Evolutionary conservation across 768 basidiomycete genomes (phyloP), one percentile per base, ranked within the genome.

Genomic region (Amanita subjunquillea): DNA sequence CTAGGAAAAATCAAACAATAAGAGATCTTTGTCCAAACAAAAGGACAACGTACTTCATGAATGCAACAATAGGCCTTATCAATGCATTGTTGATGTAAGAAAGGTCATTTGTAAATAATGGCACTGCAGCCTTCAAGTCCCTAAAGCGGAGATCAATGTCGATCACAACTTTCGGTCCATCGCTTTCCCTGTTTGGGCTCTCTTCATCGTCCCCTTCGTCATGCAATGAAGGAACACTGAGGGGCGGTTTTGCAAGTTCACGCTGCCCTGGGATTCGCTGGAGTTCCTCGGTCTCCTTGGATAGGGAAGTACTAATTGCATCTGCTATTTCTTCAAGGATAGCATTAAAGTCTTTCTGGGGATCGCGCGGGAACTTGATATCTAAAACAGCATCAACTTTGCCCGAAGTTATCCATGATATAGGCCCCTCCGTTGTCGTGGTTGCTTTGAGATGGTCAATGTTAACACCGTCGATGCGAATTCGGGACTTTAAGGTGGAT

Each of bases 381-480:
- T 99, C 96, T 22, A 97, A 78, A 4, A 99, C 96, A 8, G 92
- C 90, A 62, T 99, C 96, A 25, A 96, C 77, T 67, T 95, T 96
- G 40, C 96, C 96, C 0, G 94, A 90, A 0, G 88, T 94, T 54
- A 99, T 92, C 96, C 96, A 99, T 1, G 92, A 93, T 55, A 98
- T 85, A 10, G 94, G 93, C 6, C 92, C 90, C 56, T 85, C 88
- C 50, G 77, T 76, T 2, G 86, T 88, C 3, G 85, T 82, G 32
- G 86, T 82, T 48, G 84, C 80, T 67, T 96, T 90, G 50, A 96
- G 71, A 64, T 99, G 96, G 68, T 99, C 96, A 59, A 99, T 83
- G 56, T 89, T 92, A 47, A 99, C 85, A 10, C 95, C 95, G 63
- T 99, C 96, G 51, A 99, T 94, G 13, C 96, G 82, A 63, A 98